Conservation (phyloP, 768 basidiomycete species). For the Galerina marginata region DNA sequence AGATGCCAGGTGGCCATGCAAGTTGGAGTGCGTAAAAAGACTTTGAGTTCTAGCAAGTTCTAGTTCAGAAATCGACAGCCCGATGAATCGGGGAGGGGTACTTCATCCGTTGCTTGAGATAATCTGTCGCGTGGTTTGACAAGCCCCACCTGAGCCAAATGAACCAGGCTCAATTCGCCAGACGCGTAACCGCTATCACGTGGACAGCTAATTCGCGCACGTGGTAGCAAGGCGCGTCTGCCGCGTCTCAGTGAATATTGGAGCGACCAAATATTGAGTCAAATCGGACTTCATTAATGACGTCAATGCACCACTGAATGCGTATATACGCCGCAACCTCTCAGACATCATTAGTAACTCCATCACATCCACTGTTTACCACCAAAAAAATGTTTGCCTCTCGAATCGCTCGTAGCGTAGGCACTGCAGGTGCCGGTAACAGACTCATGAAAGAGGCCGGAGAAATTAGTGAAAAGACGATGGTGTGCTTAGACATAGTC, state of each 20-base stretch:
- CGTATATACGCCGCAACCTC: background rate
- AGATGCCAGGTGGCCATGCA: background rate
- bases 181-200: background rate
- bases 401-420: constrained; percentile 28
- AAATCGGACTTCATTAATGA: background rate
- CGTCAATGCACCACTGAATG: background rate
- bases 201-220: background rate
- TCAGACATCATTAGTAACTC: background rate
- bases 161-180: background rate
- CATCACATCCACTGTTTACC: background rate
- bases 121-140: no score
- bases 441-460: constrained; percentile 26
- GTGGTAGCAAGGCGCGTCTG: background rate
- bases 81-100: no score
- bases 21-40: no score
- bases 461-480: constrained; percentile 18
- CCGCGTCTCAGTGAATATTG: background rate
- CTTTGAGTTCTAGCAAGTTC: no score
- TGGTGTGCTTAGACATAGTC: constrained; percentile 11
- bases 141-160: background rate
- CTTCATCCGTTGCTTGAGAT: no score
- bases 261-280: background rate
- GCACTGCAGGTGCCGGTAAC: constrained; percentile 20
- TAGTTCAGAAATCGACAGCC: no score
- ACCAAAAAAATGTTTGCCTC: constrained; percentile 28